These are phyloP conservation scores for Magnusiomyces ingens DNA, from an alignment of 1,139 yeast species.

Conservation along the genomic window DNA sequence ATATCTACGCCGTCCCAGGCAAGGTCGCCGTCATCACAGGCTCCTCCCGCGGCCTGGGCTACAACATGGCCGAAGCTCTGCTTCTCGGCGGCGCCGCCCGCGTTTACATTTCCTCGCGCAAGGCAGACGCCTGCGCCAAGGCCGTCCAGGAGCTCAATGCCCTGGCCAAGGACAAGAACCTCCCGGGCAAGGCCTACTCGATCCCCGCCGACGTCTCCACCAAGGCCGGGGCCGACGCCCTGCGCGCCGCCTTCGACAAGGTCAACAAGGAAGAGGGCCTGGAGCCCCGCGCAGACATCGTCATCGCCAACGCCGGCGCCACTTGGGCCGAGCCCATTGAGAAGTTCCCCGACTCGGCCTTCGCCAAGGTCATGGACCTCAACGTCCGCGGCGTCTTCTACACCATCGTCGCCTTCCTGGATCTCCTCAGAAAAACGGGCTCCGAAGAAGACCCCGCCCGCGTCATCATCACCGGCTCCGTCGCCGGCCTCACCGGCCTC, in stretches of 20 bases:
- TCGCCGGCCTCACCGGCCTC: constrained; percentile 41
- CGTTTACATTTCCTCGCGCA: constrained; percentile 63
- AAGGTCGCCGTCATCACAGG: constrained; percentile 73
- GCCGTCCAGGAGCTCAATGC: constrained; percentile 48
- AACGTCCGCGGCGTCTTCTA: constrained; percentile 69
- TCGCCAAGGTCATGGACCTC: constrained; percentile 57
- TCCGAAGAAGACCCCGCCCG: constrained; percentile 57
- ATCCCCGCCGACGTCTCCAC: constrained; percentile 57
- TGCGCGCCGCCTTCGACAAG: constrained; percentile 41
- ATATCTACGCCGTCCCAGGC: constrained; percentile 42
- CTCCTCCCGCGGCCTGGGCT: constrained; percentile 71
- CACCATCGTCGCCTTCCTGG: constrained; percentile 56
- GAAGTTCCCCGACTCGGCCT: constrained; percentile 54
- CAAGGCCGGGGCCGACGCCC: constrained; percentile 44
- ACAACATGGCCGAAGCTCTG: constrained; percentile 60
- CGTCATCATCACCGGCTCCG: constrained; percentile 61
- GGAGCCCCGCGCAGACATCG: constrained; percentile 46
- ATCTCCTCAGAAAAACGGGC: constrained; percentile 51
- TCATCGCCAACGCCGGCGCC: constrained; percentile 77
- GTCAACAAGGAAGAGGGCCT: constrained; percentile 28
- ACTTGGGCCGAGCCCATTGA: constrained; percentile 69
- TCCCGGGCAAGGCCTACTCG: constrained; percentile 43
- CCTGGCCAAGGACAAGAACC: constrained; percentile 39
- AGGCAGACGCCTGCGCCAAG: constrained; percentile 55
- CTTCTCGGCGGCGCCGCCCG: constrained; percentile 57